Evolutionary conservation across 257 asterid genomes (phyloP), one percentile per base, ranked within the genome.

Genomic region (Forsythia viridissima): DNA sequence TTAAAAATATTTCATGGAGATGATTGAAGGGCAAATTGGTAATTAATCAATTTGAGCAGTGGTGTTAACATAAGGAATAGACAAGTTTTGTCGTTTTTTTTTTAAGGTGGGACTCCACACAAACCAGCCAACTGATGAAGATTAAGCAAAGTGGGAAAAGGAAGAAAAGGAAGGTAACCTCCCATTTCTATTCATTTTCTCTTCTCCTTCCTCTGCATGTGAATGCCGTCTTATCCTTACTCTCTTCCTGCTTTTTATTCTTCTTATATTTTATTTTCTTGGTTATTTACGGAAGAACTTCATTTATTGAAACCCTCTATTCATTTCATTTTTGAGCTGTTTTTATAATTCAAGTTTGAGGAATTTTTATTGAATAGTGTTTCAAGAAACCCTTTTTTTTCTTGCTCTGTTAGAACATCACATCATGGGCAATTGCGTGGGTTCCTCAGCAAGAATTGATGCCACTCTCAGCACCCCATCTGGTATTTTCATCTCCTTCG

Each of bases 381-480:
- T 63, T 30, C 37, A 63, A 63, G 70, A 63, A 63, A 36, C 70
- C 39, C 66, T 0, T 18, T 34, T 30, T 52, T 24, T 10, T 63
- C 70, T 68, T 79, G 69, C 76, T 80, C 43, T 71, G 63, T 74
- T 75, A 3, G 77, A 68, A 72, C 34, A 20, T 41, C 51, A 66
- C 80, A 20, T 77, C 82, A 94, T 94, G 99, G 99, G 99, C 16
- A 93, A 92, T 80, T 94, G 98, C 85, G 63, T 87, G 16, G 92
- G 88, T 86, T 88, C 96, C 42, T 84, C 99, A 1, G 94, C 98
- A 6, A 91, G 86, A 90, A 92, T 92, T 85, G 99, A 93, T 81
- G 89, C 98, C 12, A 75, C 94, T 76, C 86, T 87, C 80, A 92
- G 92, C 91, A 80, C 82, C 59, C 55, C 88, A 69, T 87, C 94